Base-by-base conservation (phyloP, 116 monocot species). In the Cymodocea nodosa region DNA sequence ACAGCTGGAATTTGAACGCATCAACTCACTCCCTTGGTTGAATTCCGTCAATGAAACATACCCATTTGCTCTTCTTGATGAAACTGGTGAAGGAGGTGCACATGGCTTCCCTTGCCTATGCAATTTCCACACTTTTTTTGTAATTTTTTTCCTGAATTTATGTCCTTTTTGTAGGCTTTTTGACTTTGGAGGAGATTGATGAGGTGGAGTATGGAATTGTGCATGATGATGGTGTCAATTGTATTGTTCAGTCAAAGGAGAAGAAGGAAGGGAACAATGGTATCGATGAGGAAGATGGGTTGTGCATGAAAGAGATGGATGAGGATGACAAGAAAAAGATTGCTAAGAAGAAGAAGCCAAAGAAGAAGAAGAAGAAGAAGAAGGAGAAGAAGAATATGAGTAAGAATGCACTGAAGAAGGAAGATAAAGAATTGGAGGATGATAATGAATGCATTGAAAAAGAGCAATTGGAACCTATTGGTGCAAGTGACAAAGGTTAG, bases 121-220 rank as follows among this genome's bases (percentile, higher is more conserved):
- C 2, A 2, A 17, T 37, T 39, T 13, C 19, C 10, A 17, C 10
- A 17, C 68, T 36, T 17, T 72, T 65, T 34, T 61, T 11, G n/a
- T 11, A 18, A 9, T 48, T 50, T 2, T 35, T 50, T 70, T 56
- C 12, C 23, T 44, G 51, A 6, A n/a, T 30, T 51, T 22, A 10
- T 56, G 15, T 52, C 30, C 11, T 37, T 51, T 48, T 62, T 59
- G 20, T 34, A 95, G 95, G 97, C 6, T 97, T 97, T 73, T 71
- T 97, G 10, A 80, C 85, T 6, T 68, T 97, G 73, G 92, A 97
- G 53, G 97, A 97, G 83, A 85, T 97, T 4, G 92, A 97, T 56
- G 97, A 85, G 24, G 62, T 76, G 36, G 92, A 91, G 17, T 91
- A 81, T 60, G 77, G 83, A 48, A 60, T 82, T 16, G 59, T 81